These are phyloP conservation scores for Zoysia matrella DNA, from an alignment of 202 grass and related monocot species.

Conservation along the genomic window DNA sequence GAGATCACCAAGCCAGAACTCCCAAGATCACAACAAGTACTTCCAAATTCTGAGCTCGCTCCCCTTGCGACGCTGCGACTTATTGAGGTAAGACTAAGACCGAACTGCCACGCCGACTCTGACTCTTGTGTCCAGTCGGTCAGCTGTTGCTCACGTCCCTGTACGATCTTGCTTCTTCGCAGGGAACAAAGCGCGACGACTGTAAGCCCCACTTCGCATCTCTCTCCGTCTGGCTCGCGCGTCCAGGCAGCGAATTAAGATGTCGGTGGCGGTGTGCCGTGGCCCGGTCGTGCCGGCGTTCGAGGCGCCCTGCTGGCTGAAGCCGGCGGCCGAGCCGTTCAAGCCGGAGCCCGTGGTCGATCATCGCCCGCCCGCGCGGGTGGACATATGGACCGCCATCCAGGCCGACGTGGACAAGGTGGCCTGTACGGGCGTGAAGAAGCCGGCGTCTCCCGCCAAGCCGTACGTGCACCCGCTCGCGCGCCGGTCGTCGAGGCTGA, in stretches of 20 bases:
- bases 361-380: conserved; percentile 35
- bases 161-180: conserved; percentile 30
- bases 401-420: conserved; percentile 37
- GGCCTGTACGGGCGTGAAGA: not conserved
- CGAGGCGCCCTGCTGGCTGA: conserved; percentile 38
- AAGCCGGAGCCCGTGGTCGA: conserved; percentile 32
- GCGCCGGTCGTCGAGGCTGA: conserved; percentile 51
- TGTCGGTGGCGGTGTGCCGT: conserved; percentile 64
- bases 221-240: not conserved
- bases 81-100: conserved; percentile 21
- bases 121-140: conserved; percentile 2
- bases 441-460: not conserved
- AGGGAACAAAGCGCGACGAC: conserved; percentile 39
- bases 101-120: not conserved
- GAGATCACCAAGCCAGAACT: not conserved
- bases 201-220: conserved; percentile 27
- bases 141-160: conserved; percentile 10
- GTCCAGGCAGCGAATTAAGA: conserved; percentile 26
- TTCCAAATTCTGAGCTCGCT: conserved; percentile 8
- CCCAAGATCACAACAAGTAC: conserved; percentile 2
- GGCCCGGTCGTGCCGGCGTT: conserved; percentile 42
- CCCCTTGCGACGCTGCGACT: not conserved
- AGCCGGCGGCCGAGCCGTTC: conserved; percentile 18
- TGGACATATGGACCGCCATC: conserved; percentile 69
- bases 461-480: conserved; percentile 58